These are phyloP conservation scores for Aureobasidium sp. DNA, from an alignment of 2,329 filamentous ascomycete species.

Conservation along the genomic window DNA sequence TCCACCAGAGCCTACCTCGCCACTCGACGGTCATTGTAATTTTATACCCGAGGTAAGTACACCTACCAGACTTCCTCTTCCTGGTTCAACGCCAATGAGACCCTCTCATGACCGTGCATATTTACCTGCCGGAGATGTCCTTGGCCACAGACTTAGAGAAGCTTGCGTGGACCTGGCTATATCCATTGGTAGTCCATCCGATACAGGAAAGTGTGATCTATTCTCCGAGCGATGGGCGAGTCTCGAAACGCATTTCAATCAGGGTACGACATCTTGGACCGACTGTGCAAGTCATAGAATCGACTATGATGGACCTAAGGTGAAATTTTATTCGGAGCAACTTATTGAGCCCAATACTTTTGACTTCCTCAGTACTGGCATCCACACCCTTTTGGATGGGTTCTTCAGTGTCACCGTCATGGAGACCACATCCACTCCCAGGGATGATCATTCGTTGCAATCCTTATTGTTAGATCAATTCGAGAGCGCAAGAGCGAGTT, in stretches of 20 bases:
- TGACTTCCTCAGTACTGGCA: neutral
- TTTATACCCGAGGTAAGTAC: neutral
- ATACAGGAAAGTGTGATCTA: neutral
- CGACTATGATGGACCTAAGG: neutral
- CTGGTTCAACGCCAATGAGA: neutral
- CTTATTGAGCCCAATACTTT: neutral
- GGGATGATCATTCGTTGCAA: neutral
- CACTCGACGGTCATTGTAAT: neutral
- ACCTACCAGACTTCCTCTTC: neutral
- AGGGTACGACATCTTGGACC: neutral
- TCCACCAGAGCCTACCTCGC: neutral
- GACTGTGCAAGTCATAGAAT: neutral
- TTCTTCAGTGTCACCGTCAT: too few species aligned
- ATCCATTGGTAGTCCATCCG: neutral
- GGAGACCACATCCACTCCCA: neutral
- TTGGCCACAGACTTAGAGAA: neutral
- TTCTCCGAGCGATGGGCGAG: conserved; percentile 7
- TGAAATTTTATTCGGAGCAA: neutral
- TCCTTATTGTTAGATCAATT: neutral
- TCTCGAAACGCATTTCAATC: neutral
- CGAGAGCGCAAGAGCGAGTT: neutral
- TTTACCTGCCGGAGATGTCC: neutral
- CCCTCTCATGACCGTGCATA: neutral
- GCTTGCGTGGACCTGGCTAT: neutral
- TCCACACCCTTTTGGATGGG: neutral